A percentile compares a stretch with the other conserved stretches of the same genome.
phyloP scores from a whole-genome alignment of 2,329 filamentous ascomycete genomes.

The Pestalotiopsis sp. region DNA sequence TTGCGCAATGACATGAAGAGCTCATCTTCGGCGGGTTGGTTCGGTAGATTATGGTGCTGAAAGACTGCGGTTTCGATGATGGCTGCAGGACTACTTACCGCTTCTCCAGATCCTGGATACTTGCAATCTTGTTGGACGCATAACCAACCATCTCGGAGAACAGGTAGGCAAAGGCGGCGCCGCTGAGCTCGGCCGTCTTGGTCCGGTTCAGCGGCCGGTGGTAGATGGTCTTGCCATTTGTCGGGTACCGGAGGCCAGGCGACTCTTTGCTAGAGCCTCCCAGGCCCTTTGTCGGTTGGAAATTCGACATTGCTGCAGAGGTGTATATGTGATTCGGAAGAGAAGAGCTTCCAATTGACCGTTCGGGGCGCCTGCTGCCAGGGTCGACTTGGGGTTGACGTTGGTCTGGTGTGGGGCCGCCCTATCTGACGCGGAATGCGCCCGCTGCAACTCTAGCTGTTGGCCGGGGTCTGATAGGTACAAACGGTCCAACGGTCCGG shows the following conservation, averaged over 20 bases:
- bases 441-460: background rate
- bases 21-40: background rate
- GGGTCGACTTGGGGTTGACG: background rate
- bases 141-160: constrained; percentile 97
- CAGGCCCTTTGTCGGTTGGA: constrained; percentile 46
- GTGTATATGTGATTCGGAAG: background rate
- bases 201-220: constrained; percentile 91
- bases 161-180: constrained; percentile 92
- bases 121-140: constrained; percentile 86
- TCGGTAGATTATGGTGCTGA: background rate
- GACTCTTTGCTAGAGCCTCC: constrained; percentile 50
- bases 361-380: background rate
- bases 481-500: background rate
- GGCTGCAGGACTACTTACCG: constrained; percentile 55
- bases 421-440: background rate
- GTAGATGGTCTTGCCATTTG: constrained; percentile 97
- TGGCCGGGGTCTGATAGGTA: background rate
- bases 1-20: background rate
- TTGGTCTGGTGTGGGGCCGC: background rate
- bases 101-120: constrained; percentile 92
- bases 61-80: background rate
- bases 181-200: constrained; percentile 85
- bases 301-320: constrained; percentile 48
- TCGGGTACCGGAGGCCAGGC: constrained; percentile 78
- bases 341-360: background rate